These are phyloP conservation scores for Larix kaempferi DNA, from an alignment of 75 land plant species.

Conservation along the genomic window DNA sequence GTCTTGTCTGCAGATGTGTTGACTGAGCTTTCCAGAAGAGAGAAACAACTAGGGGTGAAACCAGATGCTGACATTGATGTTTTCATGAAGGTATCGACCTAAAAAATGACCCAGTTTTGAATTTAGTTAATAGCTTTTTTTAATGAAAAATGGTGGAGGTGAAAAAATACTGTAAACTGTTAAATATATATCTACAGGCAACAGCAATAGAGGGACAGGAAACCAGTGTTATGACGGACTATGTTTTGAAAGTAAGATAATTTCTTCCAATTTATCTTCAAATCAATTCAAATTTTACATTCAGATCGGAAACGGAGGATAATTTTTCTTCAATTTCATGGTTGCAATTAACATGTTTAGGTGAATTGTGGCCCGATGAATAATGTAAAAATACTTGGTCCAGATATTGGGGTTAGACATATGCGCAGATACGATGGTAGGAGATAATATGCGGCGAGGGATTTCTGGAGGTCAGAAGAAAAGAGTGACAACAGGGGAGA, in stretches of 20 bases:
- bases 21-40: constrained; percentile 72
- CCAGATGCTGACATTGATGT: constrained; percentile 93
- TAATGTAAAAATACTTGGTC: background rate
- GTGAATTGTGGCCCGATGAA: background rate
- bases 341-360: background rate
- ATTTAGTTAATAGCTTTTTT: background rate
- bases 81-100: constrained; percentile 67
- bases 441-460: constrained; percentile 19
- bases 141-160: background rate
- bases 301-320: background rate
- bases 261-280: no score
- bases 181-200: constrained; percentile 21
- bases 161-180: background rate
- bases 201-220: constrained; percentile 38
- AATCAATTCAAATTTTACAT: background rate
- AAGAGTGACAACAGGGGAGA: constrained; percentile 25
- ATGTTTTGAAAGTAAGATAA: constrained; percentile 31
- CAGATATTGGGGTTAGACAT: constrained; percentile 21
- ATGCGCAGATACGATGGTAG: constrained; percentile 18
- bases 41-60: constrained; percentile 69
- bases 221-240: constrained; percentile 32
- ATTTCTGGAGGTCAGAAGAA: constrained; percentile 22
- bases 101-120: constrained; percentile 8
- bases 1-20: constrained; percentile 53
- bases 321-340: background rate